A percentile compares a stretch with the other conserved stretches of the same genome.
These are phyloP conservation scores for Salvia splendens DNA, from an alignment of 257 asterid species.

Conservation along the genomic window DNA sequence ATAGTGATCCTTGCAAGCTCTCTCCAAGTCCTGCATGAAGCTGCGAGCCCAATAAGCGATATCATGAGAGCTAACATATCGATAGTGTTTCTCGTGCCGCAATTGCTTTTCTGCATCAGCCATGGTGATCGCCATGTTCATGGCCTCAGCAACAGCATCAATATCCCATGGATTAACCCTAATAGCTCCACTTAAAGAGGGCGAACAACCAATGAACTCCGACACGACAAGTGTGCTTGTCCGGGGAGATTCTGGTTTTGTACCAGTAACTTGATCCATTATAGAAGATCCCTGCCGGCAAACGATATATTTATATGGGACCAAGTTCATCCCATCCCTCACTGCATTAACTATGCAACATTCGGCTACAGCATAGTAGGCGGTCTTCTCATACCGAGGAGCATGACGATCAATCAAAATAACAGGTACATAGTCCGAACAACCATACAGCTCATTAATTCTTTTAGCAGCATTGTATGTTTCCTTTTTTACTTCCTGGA, in stretches of 20 bases:
- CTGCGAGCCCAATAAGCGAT: slow-evolving; percentile 91
- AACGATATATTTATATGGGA: slow-evolving; percentile 79
- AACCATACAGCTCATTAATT: slow-evolving; percentile 63
- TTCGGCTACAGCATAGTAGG: slow-evolving; percentile 85
- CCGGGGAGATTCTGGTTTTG: slow-evolving; percentile 47
- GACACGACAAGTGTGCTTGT: slow-evolving; percentile 91
- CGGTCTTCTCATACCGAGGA: slow-evolving; percentile 80
- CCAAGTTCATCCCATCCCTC: slow-evolving; percentile 96
- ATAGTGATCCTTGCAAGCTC: slow-evolving; percentile 83
- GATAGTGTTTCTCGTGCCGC: slow-evolving; percentile 88
- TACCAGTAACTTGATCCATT: slow-evolving; percentile 53
- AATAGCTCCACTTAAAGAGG: slow-evolving; percentile 88
- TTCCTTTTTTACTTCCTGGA: slow-evolving; percentile 79
- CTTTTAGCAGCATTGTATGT: slow-evolving; percentile 64
- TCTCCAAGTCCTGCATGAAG: slow-evolving; percentile 81
- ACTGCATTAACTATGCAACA: slow-evolving; percentile 95
- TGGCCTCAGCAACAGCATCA: slow-evolving; percentile 86
- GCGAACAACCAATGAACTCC: slow-evolving; percentile 91
- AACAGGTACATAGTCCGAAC: slow-evolving; percentile 61
- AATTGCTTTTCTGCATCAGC: slow-evolving; percentile 69
- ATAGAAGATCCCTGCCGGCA: slow-evolving; percentile 80
- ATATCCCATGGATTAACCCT: slow-evolving; percentile 96
- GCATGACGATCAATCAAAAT: slow-evolving; percentile 73
- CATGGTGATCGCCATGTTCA: slow-evolving; percentile 61
- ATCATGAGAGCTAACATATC: slow-evolving; percentile 84